Evolutionary conservation across 768 basidiomycete species (phyloP).

Genomic region (Amanita exitialis): DNA sequence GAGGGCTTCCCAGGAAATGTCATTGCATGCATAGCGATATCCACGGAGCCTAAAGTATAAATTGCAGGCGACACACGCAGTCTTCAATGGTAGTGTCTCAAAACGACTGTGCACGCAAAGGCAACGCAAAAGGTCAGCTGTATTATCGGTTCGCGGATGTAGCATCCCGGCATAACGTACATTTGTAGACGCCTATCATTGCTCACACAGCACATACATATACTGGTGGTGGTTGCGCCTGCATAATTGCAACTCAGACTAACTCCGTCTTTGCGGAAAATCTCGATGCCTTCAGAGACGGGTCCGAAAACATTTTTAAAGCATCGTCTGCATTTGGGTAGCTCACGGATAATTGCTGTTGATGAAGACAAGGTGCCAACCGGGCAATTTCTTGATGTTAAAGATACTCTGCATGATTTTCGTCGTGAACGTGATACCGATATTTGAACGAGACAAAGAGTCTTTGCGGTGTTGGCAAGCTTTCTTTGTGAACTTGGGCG

Average conservation of each 20-base stretch:
- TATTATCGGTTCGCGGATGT: neutral
- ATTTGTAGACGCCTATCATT: conserved; percentile 39
- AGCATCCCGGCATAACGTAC: neutral
- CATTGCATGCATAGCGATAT: conserved; percentile 22
- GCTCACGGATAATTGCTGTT: conserved; percentile 26
- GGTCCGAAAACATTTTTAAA: conserved; percentile 22
- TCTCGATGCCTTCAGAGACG: conserved; percentile 40
- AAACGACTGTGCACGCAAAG: conserved; percentile 32
- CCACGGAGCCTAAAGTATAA: neutral
- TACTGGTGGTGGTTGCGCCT: conserved; percentile 29
- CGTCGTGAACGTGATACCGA: conserved; percentile 21
- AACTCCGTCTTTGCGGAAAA: conserved; percentile 23
- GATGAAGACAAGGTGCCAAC: conserved; percentile 30
- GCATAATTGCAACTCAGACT: neutral
- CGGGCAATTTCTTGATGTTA: conserved; percentile 20
- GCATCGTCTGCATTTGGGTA: conserved; percentile 20
- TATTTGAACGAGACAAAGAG: conserved; percentile 23
- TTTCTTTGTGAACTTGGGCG: neutral
- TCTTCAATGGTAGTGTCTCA: conserved; percentile 32
- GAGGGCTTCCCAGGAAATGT: conserved; percentile 42
- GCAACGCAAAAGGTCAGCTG: conserved; percentile 29
- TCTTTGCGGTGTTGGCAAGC: conserved; percentile 19
- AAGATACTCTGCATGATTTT: conserved; percentile 32
- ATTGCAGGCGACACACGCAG: conserved; percentile 35
- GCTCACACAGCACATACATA: conserved; percentile 44